Base-by-base conservation (phyloP, 305 asterid genomes). In the Withania somnifera region DNA sequence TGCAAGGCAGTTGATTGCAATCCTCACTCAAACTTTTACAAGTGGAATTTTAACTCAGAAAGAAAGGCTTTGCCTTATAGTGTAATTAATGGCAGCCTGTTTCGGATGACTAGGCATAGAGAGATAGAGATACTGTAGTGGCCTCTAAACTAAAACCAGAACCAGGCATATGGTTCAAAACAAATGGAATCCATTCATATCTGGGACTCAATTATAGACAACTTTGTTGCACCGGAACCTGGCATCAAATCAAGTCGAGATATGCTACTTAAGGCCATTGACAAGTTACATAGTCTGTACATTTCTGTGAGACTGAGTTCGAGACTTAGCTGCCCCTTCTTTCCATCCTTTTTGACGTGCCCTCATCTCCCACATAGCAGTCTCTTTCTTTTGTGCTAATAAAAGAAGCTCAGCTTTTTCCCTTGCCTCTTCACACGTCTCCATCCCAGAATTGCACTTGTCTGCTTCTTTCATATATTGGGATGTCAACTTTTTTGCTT, bases 371-470 rank as follows among this genome's bases (percentile, higher is more conserved):
- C 99, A 95, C 85, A 83, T 81, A 71, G 94, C 89, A 8, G 97
- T 92, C 77, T 91, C 83, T 86, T 89, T 92, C 86, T 90, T 91
- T 90, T 95, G 99, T 30, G 90, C 87, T 77, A 84, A 81, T 82
- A 95, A 84, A 85, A 91, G 85, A 38, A 89, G 92, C 85, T 94
- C 97, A 4, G 99, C 90, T 77, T 95, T 95, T 84, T 92, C 99
- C 79, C 98, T 89, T 30, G 99, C 99, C 89, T 90, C 95, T 87
- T 94, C 99, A 82, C 99, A 95, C 2, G 99, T 95, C 82, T 94
- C 98, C 99, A 95, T 95, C 78, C 99, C 99, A 7, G 97, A 93
- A 84, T 95, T 95, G 87, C 99, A 95, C 88, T 95, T 95, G 88
- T 94, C 98, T 30, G 99, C 99, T 85, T 95, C 99, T 91, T 95